A percentile compares a stretch with the other conserved stretches of the same genome.
Evolutionary conservation across 1,284 basidiomycete species (phyloP).

Genomic region (Chalciporus sp.): DNA sequence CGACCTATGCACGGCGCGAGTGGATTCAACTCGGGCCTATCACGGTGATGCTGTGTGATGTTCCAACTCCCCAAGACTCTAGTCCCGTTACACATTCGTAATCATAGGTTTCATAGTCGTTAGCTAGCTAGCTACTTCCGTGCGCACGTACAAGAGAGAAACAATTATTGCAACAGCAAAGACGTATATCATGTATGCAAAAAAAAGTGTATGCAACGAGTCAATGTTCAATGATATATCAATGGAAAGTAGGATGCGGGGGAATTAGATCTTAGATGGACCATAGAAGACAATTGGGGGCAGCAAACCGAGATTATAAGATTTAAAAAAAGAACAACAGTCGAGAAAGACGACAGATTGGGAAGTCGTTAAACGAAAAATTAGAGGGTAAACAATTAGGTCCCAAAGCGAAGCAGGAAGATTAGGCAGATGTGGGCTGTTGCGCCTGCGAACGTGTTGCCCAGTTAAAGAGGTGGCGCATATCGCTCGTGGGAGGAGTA

Average conservation of each 20-base stretch:
- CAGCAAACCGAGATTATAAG: constrained; percentile 27
- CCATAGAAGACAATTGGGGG: constrained; percentile 15
- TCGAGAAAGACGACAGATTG: constrained; percentile 22
- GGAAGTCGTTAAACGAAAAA: constrained; percentile 24
- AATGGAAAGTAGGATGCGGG: constrained; percentile 24
- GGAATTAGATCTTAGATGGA: constrained; percentile 26
- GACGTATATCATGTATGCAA: constrained; percentile 22
- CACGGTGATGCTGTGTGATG: too few species aligned
- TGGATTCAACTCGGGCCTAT: too few species aligned
- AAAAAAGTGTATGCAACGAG: constrained; percentile 28
- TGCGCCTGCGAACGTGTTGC: constrained; percentile 55
- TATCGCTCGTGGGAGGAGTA: constrained; percentile 61
- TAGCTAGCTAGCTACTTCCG: constrained; percentile 23
- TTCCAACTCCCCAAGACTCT: too few species aligned
- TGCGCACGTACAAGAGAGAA: constrained; percentile 28
- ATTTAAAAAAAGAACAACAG: constrained; percentile 30
- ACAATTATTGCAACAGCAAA: constrained; percentile 28
- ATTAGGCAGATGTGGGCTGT: constrained; percentile 36
- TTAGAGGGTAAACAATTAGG: constrained; percentile 19
- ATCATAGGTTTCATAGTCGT: too few species aligned
- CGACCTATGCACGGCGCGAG: too few species aligned
- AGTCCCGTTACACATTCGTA: too few species aligned
- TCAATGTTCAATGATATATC: constrained; percentile 32
- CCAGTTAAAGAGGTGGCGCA: constrained; percentile 78
- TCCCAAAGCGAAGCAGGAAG: constrained; percentile 9